These are phyloP conservation scores for Lasiosphaeris hirsuta DNA, from an alignment of 495 filamentous ascomycete genomes.

Conservation along the genomic window DNA sequence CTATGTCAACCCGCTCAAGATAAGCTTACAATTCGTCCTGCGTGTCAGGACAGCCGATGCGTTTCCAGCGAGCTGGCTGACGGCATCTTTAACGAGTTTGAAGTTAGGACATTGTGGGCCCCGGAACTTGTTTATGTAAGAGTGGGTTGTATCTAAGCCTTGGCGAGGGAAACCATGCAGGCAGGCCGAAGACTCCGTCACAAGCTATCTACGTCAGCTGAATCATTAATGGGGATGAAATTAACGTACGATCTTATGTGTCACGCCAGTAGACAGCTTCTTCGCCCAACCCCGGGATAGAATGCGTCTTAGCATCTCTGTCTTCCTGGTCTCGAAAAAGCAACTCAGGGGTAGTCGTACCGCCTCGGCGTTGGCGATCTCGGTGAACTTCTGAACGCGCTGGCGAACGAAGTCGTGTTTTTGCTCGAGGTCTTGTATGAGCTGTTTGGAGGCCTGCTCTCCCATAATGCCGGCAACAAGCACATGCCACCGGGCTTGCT, in stretches of 20 bases:
- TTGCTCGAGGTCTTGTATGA: no score
- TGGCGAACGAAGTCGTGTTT: no score
- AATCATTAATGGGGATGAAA: slow-evolving; percentile 1
- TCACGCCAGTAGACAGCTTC: slow-evolving; percentile 4
- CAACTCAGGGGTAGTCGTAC: slow-evolving; percentile 9
- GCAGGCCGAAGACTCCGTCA: slow-evolving; percentile 22
- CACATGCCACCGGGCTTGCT: no score
- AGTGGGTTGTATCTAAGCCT: slow-evolving; percentile 15
- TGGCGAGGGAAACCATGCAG: slow-evolving; percentile 14
- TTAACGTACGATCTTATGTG: slow-evolving; percentile 12
- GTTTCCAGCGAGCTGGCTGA: not conserved
- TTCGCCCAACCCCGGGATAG: slow-evolving; percentile 2
- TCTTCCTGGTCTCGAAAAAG: slow-evolving; percentile 13
- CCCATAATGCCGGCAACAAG: no score
- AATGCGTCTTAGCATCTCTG: slow-evolving; percentile 8
- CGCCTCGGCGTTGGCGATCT: slow-evolving; percentile 12
- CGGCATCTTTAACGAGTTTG: slow-evolving; percentile 15
- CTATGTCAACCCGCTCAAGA: not conserved
- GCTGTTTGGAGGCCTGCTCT: no score
- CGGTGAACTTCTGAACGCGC: slow-evolving; percentile 4
- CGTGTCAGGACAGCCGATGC: not conserved
- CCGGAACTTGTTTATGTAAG: slow-evolving; percentile 17
- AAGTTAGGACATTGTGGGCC: slow-evolving; percentile 14
- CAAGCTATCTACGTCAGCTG: slow-evolving; percentile 15
- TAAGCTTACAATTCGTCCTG: slow-evolving; percentile 5